Conservation (phyloP, 2,329 filamentous ascomycete species). For the Aspergillus brunneoviolaceus region DNA sequence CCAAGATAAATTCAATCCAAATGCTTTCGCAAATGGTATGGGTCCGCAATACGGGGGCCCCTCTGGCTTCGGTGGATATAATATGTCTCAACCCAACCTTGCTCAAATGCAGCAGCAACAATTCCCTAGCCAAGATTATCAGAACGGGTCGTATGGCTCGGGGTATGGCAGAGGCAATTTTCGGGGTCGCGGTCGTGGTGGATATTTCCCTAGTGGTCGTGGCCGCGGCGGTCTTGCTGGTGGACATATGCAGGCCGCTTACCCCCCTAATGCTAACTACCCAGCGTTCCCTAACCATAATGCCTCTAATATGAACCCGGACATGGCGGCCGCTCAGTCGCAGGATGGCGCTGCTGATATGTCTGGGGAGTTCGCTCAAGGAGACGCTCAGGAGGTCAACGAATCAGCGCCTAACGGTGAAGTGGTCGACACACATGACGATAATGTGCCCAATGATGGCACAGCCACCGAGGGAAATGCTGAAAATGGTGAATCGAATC, state of each 20-base stretch:
- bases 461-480: slow-evolving; percentile 11
- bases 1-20: slow-evolving; percentile 89
- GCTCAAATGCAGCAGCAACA: slow-evolving; percentile 57
- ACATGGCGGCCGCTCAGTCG: slow-evolving; percentile 13
- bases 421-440: slow-evolving; percentile 30
- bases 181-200: slow-evolving; percentile 64
- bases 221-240: slow-evolving; percentile 40
- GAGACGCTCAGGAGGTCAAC: slow-evolving; percentile 29
- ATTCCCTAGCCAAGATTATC: slow-evolving; percentile 61
- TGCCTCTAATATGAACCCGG: slow-evolving; percentile 29
- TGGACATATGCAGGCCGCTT: slow-evolving; percentile 37
- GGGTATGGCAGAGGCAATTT: slow-evolving; percentile 62
- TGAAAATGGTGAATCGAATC: slow-evolving; percentile 15
- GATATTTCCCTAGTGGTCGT: slow-evolving; percentile 51
- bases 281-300: slow-evolving; percentile 33
- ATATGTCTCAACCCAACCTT: slow-evolving; percentile 77
- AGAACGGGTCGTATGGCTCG: slow-evolving; percentile 77
- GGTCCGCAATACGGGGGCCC: slow-evolving; percentile 79
- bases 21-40: slow-evolving; percentile 71
- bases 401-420: slow-evolving; percentile 37
- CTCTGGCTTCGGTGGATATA: slow-evolving; percentile 66
- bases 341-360: slow-evolving; percentile 18
- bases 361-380: slow-evolving; percentile 14
- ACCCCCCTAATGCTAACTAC: slow-evolving; percentile 34
- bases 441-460: slow-evolving; percentile 16